Conservation (phyloP, 148 eudicot genomes). For the Rhododendron kiyosumense region DNA sequence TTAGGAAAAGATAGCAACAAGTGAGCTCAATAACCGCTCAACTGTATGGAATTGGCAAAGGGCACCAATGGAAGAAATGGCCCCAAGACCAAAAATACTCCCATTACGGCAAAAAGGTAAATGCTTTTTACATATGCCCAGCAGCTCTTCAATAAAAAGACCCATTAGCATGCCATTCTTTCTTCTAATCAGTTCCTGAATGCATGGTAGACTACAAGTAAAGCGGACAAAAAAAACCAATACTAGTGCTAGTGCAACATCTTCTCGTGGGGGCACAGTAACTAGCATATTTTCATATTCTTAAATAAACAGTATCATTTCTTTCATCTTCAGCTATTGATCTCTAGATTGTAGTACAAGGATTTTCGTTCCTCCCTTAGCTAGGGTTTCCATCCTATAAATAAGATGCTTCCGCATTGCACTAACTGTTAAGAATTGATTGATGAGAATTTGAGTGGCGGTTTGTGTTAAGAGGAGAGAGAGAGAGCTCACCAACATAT, state of each 20-base stretch:
- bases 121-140: background rate
- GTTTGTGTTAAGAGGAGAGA: background rate
- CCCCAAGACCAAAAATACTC: background rate
- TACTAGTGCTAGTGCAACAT: background rate
- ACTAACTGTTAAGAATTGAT: background rate
- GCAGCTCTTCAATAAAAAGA: background rate
- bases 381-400: background rate
- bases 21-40: background rate
- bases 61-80: background rate
- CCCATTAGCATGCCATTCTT: background rate
- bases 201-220: background rate
- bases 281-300: background rate
- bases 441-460: background rate
- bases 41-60: background rate
- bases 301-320: background rate
- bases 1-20: background rate
- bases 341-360: background rate
- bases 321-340: background rate
- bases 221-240: background rate
- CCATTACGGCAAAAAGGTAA: background rate
- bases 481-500: constrained; percentile 23
- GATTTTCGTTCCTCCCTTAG: background rate
- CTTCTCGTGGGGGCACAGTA: background rate
- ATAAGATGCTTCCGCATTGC: background rate
- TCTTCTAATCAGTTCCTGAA: background rate